A percentile compares a stretch with the other conserved stretches of the same genome.
Evolutionary conservation across 2,329 filamentous ascomycete genomes (phyloP).

Genomic region (Colletotrichum ledebouriae): DNA sequence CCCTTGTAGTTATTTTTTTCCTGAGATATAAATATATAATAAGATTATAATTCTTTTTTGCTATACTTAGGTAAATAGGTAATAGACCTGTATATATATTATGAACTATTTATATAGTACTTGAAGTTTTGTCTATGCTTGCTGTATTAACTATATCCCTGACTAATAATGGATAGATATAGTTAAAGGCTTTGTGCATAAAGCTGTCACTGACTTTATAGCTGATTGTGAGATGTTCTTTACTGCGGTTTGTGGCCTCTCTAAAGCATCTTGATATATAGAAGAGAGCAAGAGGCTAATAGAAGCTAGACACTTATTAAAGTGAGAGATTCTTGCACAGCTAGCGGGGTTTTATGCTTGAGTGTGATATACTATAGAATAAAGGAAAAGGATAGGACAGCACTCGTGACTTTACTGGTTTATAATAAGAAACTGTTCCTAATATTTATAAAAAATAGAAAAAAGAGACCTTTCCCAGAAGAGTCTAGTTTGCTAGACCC

Average conservation of each 20-base stretch:
- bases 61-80: not conserved
- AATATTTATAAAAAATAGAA: not conserved
- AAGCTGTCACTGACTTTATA: not conserved
- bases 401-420: not conserved
- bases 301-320: not conserved
- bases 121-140: rapidly evolving
- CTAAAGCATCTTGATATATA: not conserved
- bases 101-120: not conserved
- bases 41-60: not conserved
- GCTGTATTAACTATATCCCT: not conserved
- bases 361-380: not conserved
- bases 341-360: not conserved
- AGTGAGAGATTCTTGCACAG: rapidly evolving
- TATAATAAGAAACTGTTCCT: not conserved
- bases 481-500: no score
- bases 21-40: not conserved
- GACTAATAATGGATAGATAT: rapidly evolving
- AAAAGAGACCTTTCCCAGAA: not conserved
- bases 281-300: not conserved
- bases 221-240: not conserved
- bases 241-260: not conserved
- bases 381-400: not conserved
- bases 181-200: not conserved
- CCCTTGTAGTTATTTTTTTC: rapidly evolving
- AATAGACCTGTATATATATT: not conserved